Evolutionary conservation across 768 basidiomycete species (phyloP).

Genomic region (Pleurotus tuber-regium): DNA sequence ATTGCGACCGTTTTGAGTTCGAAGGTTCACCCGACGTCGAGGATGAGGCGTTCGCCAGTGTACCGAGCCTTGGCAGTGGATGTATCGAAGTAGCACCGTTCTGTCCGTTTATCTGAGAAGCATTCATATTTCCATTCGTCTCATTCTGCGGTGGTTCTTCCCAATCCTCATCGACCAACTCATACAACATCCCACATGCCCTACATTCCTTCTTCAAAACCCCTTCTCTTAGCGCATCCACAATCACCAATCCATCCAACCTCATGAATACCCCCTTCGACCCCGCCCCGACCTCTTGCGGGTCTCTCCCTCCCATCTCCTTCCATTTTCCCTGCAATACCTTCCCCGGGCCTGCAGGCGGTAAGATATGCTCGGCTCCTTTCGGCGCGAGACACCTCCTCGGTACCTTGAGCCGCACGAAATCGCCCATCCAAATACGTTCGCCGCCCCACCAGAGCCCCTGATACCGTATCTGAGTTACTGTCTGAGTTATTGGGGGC

Average conservation of each 20-base stretch:
- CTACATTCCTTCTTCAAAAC: slow-evolving; percentile 56
- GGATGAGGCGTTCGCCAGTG: slow-evolving; percentile 8
- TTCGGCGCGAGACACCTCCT: slow-evolving; percentile 64
- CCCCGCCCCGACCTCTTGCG: slow-evolving; percentile 45
- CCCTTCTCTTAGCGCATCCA: slow-evolving; percentile 46
- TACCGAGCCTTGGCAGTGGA: slow-evolving; percentile 4
- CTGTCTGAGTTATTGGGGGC: slow-evolving; percentile 22
- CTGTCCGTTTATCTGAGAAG: neutral
- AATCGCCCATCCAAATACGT: slow-evolving; percentile 83
- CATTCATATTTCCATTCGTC: neutral
- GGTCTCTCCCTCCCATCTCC: slow-evolving; percentile 20
- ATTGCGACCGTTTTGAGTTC: slow-evolving; percentile 13
- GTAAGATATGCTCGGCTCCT: slow-evolving; percentile 56
- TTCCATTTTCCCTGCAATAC: slow-evolving; percentile 23
- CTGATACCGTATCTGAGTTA: slow-evolving; percentile 62
- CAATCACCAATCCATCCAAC: slow-evolving; percentile 62
- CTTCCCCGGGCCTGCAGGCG: slow-evolving; percentile 61
- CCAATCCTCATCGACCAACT: slow-evolving; percentile 77
- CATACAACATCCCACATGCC: slow-evolving; percentile 73
- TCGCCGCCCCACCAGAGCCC: slow-evolving; percentile 91
- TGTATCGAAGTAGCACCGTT: neutral
- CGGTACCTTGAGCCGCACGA: slow-evolving; percentile 74
- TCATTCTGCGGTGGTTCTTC: slow-evolving; percentile 32
- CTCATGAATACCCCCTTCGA: slow-evolving; percentile 71
- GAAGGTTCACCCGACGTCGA: slow-evolving; percentile 4